Base-by-base conservation (phyloP, 2,329 filamentous ascomycete genomes). In the Trichoderma sp. region DNA sequence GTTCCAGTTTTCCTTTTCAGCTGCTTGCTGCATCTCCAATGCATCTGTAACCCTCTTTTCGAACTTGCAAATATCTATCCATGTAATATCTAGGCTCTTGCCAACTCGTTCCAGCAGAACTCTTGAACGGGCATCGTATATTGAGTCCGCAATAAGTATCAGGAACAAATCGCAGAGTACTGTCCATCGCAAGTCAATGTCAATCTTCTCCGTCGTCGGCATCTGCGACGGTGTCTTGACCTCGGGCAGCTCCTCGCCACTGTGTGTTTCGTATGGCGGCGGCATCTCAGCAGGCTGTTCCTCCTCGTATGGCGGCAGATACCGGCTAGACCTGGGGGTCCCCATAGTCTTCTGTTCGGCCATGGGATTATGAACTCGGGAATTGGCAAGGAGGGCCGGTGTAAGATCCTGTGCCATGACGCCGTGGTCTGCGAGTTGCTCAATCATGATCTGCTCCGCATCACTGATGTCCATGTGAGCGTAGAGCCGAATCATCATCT, bases 41-140 rank as follows among this genome's bases (percentile, higher is more conserved):
- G 95, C 93, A 79, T 99, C 95, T 8, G 95, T 97, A 6, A 99
- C 93, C 64, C 93, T 90, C 81, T 97, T 98, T 80, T 99, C 95
- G 75, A 99, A 99, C 45, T 93, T 89, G 79, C 93, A 97, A 68
- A 98, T 97, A 72, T 99, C 95, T 64, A 96, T 83, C 93, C 92
- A 97, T 13, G 90, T 86, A 8, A 99, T 90, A 50, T 92, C 89
- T 72, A 99, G 86, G 69, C 91, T 90, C 63, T 87, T 85, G 39
- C 91, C 95, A 1, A 98, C 93, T 66, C 87, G 85, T 79, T 98
- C 94, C 6, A 99, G 82, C 32, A 99, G 82, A 48, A 90, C 86
- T 70, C 95, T 87, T 6, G 95, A 98, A 32, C 95, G 90, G 15
- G 94, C 84, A 77, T 99, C 95, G 77, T 99, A 99, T 13, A 91